Conservation (phyloP, 257 asterid species). For the Forsythia suspensa region DNA sequence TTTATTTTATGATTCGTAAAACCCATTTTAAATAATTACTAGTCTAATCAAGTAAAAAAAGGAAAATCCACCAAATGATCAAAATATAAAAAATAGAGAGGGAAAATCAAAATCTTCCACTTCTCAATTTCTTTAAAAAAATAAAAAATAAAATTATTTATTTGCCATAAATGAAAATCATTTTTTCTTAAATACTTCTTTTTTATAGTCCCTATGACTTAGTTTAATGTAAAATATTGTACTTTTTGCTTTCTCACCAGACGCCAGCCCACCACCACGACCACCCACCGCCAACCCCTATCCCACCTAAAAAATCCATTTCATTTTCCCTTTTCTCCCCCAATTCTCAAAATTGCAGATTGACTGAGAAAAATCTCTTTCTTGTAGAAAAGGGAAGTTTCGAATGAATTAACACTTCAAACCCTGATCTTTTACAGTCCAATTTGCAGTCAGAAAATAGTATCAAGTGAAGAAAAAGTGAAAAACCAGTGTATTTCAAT, state of each 20-base stretch:
- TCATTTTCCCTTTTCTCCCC: background rate
- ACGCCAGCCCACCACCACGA: background rate
- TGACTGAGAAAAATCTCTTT: background rate
- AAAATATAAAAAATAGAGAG: background rate
- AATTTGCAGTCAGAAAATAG: background rate
- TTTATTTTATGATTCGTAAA: no score
- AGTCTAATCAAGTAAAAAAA: no score
- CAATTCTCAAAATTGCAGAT: background rate
- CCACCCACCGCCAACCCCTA: background rate
- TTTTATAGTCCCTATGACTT: background rate
- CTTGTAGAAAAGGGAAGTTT: background rate
- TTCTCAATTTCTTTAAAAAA: no score
- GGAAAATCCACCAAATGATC: background rate
- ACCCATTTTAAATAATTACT: background rate
- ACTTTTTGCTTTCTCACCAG: background rate
- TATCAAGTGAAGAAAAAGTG: background rate
- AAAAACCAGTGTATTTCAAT: conserved; percentile 22
- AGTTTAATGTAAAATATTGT: background rate
- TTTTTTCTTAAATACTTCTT: background rate
- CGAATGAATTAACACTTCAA: background rate
- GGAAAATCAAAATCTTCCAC: background rate
- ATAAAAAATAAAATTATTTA: background rate
- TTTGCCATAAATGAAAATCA: background rate
- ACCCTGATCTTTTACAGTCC: background rate
- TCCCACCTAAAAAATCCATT: background rate